These are phyloP conservation scores for Dryas octopetala DNA, from an alignment of 306 rosid species.

Conservation along the genomic window DNA sequence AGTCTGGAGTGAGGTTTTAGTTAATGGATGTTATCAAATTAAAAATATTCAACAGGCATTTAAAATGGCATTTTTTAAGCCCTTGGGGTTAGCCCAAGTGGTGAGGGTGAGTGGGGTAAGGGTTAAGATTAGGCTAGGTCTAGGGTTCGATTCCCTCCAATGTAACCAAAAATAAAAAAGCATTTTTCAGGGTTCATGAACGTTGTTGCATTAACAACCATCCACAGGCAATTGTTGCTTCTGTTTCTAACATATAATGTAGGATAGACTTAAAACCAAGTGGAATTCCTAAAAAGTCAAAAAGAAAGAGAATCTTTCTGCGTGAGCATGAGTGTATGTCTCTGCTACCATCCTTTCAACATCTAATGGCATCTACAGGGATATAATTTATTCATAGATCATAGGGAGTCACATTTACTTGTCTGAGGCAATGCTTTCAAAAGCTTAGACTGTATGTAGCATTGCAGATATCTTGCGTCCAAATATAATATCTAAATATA, in stretches of 20 bases:
- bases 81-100: too few relatives aligned
- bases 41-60: background rate
- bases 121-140: too few relatives aligned
- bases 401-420: background rate
- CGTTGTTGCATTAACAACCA: background rate
- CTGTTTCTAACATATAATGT: background rate
- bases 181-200: background rate
- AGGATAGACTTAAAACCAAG: background rate
- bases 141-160: too few relatives aligned
- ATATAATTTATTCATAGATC: constrained; percentile 8
- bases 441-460: background rate
- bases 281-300: too few relatives aligned
- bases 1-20: background rate
- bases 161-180: too few relatives aligned
- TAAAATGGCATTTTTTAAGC: background rate
- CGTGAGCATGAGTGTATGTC: background rate
- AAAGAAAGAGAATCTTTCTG: background rate
- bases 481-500: background rate
- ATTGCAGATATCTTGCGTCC: background rate
- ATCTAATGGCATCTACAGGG: background rate
- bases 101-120: too few relatives aligned
- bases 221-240: background rate
- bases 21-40: background rate
- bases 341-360: background rate
- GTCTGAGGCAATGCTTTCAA: background rate